Evolutionary conservation across 306 rosid genomes (phyloP).

Genomic region (Vicia villosa): DNA sequence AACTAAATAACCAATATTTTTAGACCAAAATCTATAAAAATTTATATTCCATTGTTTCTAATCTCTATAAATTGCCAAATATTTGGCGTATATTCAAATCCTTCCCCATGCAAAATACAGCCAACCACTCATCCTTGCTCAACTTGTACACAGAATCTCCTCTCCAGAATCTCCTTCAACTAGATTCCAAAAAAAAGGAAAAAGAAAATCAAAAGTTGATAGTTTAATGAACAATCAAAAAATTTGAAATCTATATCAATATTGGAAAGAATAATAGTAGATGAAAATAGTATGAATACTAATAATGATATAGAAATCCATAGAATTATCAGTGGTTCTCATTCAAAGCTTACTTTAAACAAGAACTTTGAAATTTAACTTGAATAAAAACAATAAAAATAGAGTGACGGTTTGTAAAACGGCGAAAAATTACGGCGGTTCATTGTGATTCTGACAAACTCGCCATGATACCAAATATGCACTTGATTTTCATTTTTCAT

Average conservation of each 20-base stretch:
- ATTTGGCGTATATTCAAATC: not conserved
- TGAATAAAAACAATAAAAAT: not conserved
- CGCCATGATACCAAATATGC: no score
- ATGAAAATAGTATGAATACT: not conserved
- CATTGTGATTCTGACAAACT: no score
- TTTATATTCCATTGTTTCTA: not conserved
- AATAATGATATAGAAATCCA: not conserved
- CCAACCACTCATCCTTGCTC: not conserved
- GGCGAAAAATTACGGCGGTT: not conserved
- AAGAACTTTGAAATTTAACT: not conserved
- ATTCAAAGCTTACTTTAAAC: not conserved
- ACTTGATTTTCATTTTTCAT: no score
- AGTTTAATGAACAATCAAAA: not conserved
- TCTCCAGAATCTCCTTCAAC: slow-evolving; percentile 14
- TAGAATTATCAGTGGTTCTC: not conserved
- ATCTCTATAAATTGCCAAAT: slow-evolving; percentile 10
- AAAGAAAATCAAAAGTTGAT: not conserved
- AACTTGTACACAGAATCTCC: not conserved
- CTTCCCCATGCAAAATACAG: slow-evolving; percentile 10
- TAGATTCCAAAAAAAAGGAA: not conserved
- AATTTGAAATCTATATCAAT: not conserved
- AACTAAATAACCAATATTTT: not conserved
- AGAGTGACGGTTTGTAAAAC: not conserved
- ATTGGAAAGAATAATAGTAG: not conserved
- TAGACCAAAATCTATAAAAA: slow-evolving; percentile 7